Conservation (phyloP, 352 stramenopile genomes). For the Achlya hypogyna region DNA sequence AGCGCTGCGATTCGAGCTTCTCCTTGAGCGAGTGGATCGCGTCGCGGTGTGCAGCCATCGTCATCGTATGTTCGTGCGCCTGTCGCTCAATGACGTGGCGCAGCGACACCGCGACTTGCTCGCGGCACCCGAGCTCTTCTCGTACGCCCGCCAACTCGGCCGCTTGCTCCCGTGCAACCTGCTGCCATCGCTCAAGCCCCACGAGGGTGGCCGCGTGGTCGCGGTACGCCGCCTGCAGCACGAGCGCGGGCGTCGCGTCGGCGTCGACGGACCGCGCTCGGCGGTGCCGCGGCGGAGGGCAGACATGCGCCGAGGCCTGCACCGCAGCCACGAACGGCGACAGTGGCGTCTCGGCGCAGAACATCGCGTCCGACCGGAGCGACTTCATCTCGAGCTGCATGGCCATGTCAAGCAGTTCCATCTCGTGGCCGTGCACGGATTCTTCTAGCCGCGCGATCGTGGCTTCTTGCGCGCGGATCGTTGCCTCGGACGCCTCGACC, state of each 20-base stretch:
- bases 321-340: not conserved
- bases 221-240: too few relatives aligned
- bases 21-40: not conserved
- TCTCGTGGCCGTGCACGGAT: not conserved
- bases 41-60: not conserved
- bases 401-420: not conserved
- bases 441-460: not conserved
- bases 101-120: not conserved
- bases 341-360: not conserved
- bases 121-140: not conserved
- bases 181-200: not conserved
- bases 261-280: not conserved
- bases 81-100: not conserved
- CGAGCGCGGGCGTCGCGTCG: too few relatives aligned
- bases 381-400: not conserved
- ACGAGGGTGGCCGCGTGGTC: too few relatives aligned
- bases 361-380: not conserved
- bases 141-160: not conserved
- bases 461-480: not conserved
- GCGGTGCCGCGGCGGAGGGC: not conserved
- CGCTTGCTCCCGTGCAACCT: not conserved
- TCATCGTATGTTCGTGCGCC: not conserved
- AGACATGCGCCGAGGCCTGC: not conserved
- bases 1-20: not conserved
- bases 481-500: not conserved